These are phyloP conservation scores for Trichoderma semiorbis DNA, from an alignment of 2,329 filamentous ascomycete genomes.

Conservation along the genomic window DNA sequence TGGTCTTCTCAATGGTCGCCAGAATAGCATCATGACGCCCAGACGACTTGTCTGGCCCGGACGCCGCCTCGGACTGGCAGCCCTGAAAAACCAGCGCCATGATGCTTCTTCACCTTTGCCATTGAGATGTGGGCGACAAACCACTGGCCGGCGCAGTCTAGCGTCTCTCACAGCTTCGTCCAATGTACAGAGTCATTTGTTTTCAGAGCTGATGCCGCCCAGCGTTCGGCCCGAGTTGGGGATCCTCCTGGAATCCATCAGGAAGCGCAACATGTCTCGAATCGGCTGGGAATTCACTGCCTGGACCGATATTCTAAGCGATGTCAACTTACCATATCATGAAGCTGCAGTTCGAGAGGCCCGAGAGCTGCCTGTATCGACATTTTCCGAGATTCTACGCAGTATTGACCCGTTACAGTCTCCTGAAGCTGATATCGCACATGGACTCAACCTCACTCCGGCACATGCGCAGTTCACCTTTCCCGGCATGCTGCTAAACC, in stretches of 20 bases:
- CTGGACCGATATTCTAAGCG: constrained; percentile 28
- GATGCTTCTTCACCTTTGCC: constrained; percentile 27
- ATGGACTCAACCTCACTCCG: constrained; percentile 37
- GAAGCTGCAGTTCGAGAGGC: constrained; percentile 31
- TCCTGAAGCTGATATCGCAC: constrained; percentile 46
- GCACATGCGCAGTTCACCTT: constrained; percentile 41
- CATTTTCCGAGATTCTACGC: constrained; percentile 62
- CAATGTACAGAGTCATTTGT: not conserved
- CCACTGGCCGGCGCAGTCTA: constrained; percentile 26
- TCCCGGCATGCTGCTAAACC: constrained; percentile 37
- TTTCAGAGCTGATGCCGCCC: constrained; percentile 18
- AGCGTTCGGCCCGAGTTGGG: constrained; percentile 24
- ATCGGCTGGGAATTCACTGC: constrained; percentile 27
- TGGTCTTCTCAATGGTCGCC: not conserved
- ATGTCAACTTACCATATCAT: constrained; percentile 22
- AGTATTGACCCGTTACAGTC: constrained; percentile 57
- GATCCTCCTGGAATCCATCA: constrained; percentile 32
- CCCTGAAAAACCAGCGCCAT: constrained; percentile 21
- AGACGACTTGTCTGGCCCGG: constrained; percentile 27
- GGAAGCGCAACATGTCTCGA: constrained; percentile 25
- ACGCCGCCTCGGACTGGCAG: constrained; percentile 23
- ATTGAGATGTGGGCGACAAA: constrained; percentile 24
- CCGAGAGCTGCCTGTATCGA: constrained; percentile 45
- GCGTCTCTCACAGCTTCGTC: constrained; percentile 23
- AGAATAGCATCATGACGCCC: constrained; percentile 28